A percentile compares a stretch with the other conserved stretches of the same genome.
These are phyloP conservation scores for Cladophialophora psammophila DNA, from an alignment of 2,329 filamentous ascomycete genomes.

Conservation along the genomic window DNA sequence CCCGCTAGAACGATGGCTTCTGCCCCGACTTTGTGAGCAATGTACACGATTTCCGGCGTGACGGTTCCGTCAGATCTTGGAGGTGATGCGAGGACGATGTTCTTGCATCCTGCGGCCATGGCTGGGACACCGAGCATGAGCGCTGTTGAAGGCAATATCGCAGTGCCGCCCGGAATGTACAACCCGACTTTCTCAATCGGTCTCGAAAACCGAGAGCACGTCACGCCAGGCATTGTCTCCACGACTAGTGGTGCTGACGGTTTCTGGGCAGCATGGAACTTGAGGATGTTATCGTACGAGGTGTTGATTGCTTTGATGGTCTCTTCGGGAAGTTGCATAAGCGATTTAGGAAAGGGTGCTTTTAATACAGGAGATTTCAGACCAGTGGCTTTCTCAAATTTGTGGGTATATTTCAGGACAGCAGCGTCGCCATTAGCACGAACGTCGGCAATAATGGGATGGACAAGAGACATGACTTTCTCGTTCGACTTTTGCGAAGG, in stretches of 20 bases:
- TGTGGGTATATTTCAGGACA: constrained; percentile 91
- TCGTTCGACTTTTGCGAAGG: constrained; percentile 96
- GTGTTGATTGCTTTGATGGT: constrained; percentile 91
- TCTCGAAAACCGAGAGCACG: constrained; percentile 90
- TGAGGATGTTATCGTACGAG: constrained; percentile 91
- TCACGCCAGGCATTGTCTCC: constrained; percentile 96
- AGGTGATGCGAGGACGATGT: constrained; percentile 91
- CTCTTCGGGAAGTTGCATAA: constrained; percentile 86
- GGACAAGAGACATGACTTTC: constrained; percentile 86
- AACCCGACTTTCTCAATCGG: constrained; percentile 96
- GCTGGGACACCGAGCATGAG: constrained; percentile 98
- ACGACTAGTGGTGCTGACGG: constrained; percentile 82
- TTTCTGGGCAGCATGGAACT: constrained; percentile 91
- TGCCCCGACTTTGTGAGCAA: constrained; percentile 94
- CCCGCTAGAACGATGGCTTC: constrained; percentile 95
- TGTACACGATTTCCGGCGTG: constrained; percentile 96
- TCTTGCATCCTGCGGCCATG: constrained; percentile 95
- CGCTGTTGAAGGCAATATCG: constrained; percentile 94
- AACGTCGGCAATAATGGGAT: constrained; percentile 89
- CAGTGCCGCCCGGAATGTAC: constrained; percentile 94
- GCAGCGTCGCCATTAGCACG: constrained; percentile 84
- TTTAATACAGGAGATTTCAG: constrained; percentile 87
- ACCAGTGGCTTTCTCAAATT: constrained; percentile 95
- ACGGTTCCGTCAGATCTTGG: constrained; percentile 87
- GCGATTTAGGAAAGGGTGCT: constrained; percentile 81